Percentiles rank a stretch among this genome's conserved stretches.
These are phyloP conservation scores for Pulveroboletus sp. DNA, from an alignment of 768 basidiomycete genomes.

Conservation along the genomic window DNA sequence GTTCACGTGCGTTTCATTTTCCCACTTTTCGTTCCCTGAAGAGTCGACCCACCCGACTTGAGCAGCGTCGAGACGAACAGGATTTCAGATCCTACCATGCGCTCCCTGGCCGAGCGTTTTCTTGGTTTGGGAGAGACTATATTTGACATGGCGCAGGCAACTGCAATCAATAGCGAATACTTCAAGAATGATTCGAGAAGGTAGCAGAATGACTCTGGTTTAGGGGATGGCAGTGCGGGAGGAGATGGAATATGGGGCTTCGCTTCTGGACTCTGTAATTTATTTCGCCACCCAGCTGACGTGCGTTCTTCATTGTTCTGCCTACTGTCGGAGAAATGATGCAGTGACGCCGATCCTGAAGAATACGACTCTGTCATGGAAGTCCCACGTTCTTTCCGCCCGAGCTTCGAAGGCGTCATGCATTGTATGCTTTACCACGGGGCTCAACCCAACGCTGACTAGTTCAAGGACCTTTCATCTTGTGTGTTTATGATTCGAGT, in stretches of 20 bases:
- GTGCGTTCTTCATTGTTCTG: conserved; percentile 23
- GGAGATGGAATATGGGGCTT: conserved; percentile 9
- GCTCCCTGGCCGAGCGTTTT: conserved; percentile 75
- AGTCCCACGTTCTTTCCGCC: conserved; percentile 4
- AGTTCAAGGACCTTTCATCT: too few relatives aligned
- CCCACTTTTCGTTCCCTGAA: background rate
- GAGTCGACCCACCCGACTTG: conserved; percentile 2
- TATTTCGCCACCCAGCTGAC: conserved; percentile 22
- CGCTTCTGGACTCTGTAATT: conserved; percentile 27
- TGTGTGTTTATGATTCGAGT: too few relatives aligned
- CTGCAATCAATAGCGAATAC: conserved; percentile 82
- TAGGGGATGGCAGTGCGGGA: conserved; percentile 5
- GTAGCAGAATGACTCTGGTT: conserved; percentile 11
- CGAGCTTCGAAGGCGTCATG: background rate
- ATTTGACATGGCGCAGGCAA: conserved; percentile 80
- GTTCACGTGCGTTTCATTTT: conserved; percentile 63
- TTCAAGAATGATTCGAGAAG: conserved; percentile 58
- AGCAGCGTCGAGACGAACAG: conserved; percentile 63
- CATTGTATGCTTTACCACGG: too few relatives aligned
- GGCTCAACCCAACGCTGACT: too few relatives aligned
- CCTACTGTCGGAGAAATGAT: conserved; percentile 8
- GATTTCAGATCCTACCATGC: conserved; percentile 75
- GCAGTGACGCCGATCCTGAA: conserved; percentile 1
- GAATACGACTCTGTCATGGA: conserved; percentile 11
- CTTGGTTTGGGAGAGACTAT: conserved; percentile 84